phyloP scores from a whole-genome alignment of 306 rosid genomes.

The Senna tora region DNA sequence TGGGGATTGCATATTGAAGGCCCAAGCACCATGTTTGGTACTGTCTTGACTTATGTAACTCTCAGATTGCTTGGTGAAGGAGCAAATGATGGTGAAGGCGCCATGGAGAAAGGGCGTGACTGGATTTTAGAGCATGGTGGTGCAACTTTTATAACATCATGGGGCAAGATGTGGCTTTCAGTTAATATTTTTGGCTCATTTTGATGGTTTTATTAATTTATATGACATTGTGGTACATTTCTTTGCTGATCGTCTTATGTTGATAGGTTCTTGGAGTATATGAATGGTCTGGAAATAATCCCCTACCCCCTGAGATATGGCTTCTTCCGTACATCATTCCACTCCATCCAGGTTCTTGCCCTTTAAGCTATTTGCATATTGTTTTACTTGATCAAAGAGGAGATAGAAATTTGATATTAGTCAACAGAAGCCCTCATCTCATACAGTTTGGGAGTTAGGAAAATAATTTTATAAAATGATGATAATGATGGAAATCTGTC shows the following conservation, averaged over 20 bases:
- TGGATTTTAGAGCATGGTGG: slow-evolving; percentile 91
- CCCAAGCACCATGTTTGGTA: slow-evolving; percentile 93
- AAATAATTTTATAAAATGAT: too few relatives aligned
- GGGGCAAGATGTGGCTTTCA: slow-evolving; percentile 99
- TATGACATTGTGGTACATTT: slow-evolving; percentile 11
- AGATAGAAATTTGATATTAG: slow-evolving; percentile 10
- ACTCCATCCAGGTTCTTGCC: slow-evolving; percentile 76
- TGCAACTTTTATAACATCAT: slow-evolving; percentile 73
- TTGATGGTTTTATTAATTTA: slow-evolving; percentile 28
- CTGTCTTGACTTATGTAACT: slow-evolving; percentile 66
- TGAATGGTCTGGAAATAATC: slow-evolving; percentile 98
- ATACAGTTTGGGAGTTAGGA: slow-evolving; percentile 14
- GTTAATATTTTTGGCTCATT: slow-evolving; percentile 52
- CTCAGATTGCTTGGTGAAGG: slow-evolving; percentile 86
- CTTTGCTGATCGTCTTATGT: slow-evolving; percentile 29
- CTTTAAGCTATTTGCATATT: slow-evolving; percentile 29
- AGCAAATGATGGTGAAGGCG: slow-evolving; percentile 72
- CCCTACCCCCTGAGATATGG: slow-evolving; percentile 94
- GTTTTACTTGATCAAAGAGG: slow-evolving; percentile 25
- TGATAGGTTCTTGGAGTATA: slow-evolving; percentile 78
- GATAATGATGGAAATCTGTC: slow-evolving; percentile 23
- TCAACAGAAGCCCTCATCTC: slow-evolving; percentile 20
- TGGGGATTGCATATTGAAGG: slow-evolving; percentile 94
- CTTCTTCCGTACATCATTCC: slow-evolving; percentile 82
- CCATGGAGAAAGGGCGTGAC: slow-evolving; percentile 58